Percentiles rank a stretch among this genome's conserved stretches.
Conservation (phyloP, 768 basidiomycete species). For the Psilocybe sp. region DNA sequence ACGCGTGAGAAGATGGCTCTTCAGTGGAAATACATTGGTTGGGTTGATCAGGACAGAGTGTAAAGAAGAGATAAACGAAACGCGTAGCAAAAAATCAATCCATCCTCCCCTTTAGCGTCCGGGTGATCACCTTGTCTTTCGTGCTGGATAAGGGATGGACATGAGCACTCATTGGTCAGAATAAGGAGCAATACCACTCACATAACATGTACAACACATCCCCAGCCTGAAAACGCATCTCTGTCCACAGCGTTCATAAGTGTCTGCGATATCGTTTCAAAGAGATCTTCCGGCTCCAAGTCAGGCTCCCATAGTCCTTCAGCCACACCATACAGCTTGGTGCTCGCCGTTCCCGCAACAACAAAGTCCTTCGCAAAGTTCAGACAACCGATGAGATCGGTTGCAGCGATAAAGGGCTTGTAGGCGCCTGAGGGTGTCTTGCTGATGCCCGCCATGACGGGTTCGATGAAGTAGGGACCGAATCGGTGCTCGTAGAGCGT, state of each 20-base stretch:
- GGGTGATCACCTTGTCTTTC: slow-evolving; percentile 74
- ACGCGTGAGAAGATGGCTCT: slow-evolving; percentile 6
- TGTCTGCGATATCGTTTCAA: slow-evolving; percentile 97
- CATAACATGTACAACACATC: slow-evolving; percentile 94
- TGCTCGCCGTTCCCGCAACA: slow-evolving; percentile 88
- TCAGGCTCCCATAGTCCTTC: slow-evolving; percentile 99
- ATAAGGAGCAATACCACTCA: slow-evolving; percentile 39
- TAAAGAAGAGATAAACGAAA: slow-evolving; percentile 9
- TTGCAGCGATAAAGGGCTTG: slow-evolving; percentile 92
- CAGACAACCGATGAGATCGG: slow-evolving; percentile 91
- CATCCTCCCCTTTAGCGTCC: slow-evolving; percentile 89
- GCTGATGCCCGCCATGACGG: slow-evolving; percentile 90
- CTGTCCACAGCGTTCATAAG: slow-evolving; percentile 93
- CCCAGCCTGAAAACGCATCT: slow-evolving; percentile 97
- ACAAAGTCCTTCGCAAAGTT: slow-evolving; percentile 97
- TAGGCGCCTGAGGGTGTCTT: slow-evolving; percentile 66
- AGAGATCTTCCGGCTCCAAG: slow-evolving; percentile 92
- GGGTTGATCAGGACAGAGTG: slow-evolving; percentile 2
- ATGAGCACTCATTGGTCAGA: neutral
- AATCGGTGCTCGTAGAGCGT: slow-evolving; percentile 96
- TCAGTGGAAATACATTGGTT: slow-evolving; percentile 11
- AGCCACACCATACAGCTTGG: slow-evolving; percentile 94
- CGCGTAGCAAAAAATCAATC: slow-evolving; percentile 49
- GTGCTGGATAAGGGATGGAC: slow-evolving; percentile 41
- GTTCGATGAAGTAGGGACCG: slow-evolving; percentile 94